Evolutionary conservation across 2,329 filamentous ascomycete species (phyloP), one percentile per base, ranked within the genome.

Genomic region (Stenocarpella maydis): DNA sequence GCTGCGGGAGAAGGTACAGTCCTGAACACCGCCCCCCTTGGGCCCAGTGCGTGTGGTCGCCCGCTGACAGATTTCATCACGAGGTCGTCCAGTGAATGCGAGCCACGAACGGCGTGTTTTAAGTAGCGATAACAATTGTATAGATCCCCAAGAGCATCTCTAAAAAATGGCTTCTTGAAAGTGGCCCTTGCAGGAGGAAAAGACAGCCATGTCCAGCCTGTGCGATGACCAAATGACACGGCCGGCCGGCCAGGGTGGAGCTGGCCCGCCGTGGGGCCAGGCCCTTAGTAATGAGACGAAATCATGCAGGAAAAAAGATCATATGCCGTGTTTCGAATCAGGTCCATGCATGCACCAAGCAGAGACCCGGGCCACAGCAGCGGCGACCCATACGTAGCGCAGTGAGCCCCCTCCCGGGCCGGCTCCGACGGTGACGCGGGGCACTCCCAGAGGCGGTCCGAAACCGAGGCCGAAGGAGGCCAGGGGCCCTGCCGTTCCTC

Each of bases 1-100:
- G 76, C 82, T 99, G 81, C 88, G 95, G 81, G 96, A 98, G 86
- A 99, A 98, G 93, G 96, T 98, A 74, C 75, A 77, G 73, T 58
- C 54, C 19, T 68, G 26, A 61, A 41, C 31, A 37, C 28, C 43
- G 21, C n/a, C 41, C 41, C 43, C 34, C 4, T 31, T 31, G 31
- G 34, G 24, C 37, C 39, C 28, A 19, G 26, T 31, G 12, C 4
- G 34, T 15, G 12, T 61, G 17, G 28, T 52, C 28, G 21, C 19
- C n/a, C 15, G 67, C 69, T 71, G 54, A 71, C 67, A 45, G 3
- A 41, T 19, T 4, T 31, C n/a, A 8, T 37, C 7, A 45, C 31
- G 21, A 72, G 70, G 68, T 72, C 61, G 70, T 72, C 58, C 70
- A 72, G 70, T 72, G 65, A 72, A 72, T 65, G n/a, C 45, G 60